Base-by-base conservation (phyloP, 2,329 filamentous ascomycete genomes). In the Ilyonectria robusta region DNA sequence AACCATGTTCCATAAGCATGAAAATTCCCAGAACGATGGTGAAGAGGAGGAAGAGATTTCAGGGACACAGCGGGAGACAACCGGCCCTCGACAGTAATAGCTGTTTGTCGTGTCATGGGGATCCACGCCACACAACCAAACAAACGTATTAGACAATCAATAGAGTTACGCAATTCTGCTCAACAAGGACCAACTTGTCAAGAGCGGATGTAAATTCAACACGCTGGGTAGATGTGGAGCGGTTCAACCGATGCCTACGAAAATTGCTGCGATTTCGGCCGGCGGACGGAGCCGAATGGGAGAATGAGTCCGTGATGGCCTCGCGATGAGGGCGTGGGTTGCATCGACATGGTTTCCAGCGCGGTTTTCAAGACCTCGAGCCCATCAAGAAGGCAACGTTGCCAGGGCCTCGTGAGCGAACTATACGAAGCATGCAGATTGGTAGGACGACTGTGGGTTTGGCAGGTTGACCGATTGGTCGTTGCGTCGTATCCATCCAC, bases 1-100 rank as follows among this genome's bases (percentile, higher is more conserved):
- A 80, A 88, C 86, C 11, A 83, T 88, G 56, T 87, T 88, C 74
- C 79, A 82, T 46, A 80, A 84, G 1, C 79, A 84, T n/a, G 85
- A 85, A 19, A 79, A 79, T 29, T 82, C 82, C 62, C 78, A 80
- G 59, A 81, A 81, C 47, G 73, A 81, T 56, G 78, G 75, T 19
- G 73, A 74, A 21, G 79, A 80, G 19, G 60, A 57, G 37, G 57
- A 68, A 29, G 62, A 54, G 23, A 33, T 26, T 37, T 4, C 50
- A 23, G 44, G 70, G 59, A 67, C 71, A 57, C 67, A 60, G 35
- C 17, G 64, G 62, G 57, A 35, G 44, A 37, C 42, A 13, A 37
- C 21, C 37, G 33, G 55, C 19, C 44, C 26, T 17, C 31, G n/a
- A 44, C 23, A 33, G 29, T 62, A 31, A 53, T 21, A n/a, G 21